Conservation (phyloP, 768 basidiomycete genomes). For the Suillus variegatus region DNA sequence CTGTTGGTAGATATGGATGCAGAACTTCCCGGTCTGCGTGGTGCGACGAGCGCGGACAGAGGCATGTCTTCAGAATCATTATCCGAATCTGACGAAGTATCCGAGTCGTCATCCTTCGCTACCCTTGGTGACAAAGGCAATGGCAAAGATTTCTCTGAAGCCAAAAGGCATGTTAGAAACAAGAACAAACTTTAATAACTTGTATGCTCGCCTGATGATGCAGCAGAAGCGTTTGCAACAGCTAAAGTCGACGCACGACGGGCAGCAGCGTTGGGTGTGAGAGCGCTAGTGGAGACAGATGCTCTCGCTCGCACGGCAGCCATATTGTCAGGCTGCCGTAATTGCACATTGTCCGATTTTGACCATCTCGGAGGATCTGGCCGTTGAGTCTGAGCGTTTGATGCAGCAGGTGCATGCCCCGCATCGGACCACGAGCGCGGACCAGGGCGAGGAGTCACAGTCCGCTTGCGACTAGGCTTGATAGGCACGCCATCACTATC, state of each 20-base stretch:
- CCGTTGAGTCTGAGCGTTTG: conserved; percentile 3
- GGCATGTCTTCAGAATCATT: conserved; percentile 62
- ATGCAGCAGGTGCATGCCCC: conserved; percentile 20
- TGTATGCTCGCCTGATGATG: conserved; percentile 30
- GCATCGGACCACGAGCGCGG: conserved; percentile 19
- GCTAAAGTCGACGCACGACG: conserved; percentile 48
- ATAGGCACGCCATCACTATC: conserved; percentile 37
- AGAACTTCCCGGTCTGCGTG: conserved; percentile 68
- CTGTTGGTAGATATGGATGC: conserved; percentile 35
- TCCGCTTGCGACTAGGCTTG: conserved; percentile 35
- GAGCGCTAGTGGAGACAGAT: conserved; percentile 60
- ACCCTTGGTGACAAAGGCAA: conserved; percentile 9
- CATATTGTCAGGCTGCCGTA: conserved; percentile 9
- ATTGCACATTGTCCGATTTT: conserved; percentile 33
- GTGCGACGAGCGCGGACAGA: conserved; percentile 59
- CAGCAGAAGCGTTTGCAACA: conserved; percentile 30
- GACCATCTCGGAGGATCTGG: conserved; percentile 16
- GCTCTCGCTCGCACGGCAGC: conserved; percentile 40
- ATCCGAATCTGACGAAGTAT: conserved; percentile 33
- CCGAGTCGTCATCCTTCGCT: conserved; percentile 20
- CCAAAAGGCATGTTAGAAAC: not conserved
- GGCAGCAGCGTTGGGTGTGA: conserved; percentile 52
- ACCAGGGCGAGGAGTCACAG: conserved; percentile 30
- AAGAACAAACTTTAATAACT: not conserved
- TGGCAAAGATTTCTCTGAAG: not conserved